These are phyloP conservation scores for Dentipellis sp. DNA, from an alignment of 768 basidiomycete species.

Conservation along the genomic window DNA sequence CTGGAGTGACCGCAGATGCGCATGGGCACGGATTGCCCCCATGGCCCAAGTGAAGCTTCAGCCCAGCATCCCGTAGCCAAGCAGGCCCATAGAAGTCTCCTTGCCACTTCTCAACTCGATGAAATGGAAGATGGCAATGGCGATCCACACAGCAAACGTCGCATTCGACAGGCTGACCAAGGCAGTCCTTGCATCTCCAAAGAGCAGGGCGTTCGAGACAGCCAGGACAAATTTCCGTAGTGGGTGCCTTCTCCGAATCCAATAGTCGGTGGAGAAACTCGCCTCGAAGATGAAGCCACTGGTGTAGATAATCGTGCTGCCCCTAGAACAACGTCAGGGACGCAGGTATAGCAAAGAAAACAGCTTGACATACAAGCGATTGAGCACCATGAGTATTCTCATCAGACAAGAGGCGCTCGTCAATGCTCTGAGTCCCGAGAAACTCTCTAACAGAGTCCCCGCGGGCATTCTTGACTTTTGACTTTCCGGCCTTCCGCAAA, in stretches of 20 bases:
- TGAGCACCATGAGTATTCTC: not conserved
- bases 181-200: not conserved
- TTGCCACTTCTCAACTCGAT: slow-evolving; percentile 2
- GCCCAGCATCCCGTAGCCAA: not conserved
- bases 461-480: not conserved
- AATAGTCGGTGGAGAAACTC: not conserved
- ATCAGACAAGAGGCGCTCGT: not conserved
- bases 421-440: no score
- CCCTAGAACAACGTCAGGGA: not conserved
- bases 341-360: no score
- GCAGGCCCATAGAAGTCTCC: not conserved
- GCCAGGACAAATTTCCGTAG: not conserved
- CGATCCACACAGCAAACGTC: not conserved
- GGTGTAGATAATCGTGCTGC: not conserved
- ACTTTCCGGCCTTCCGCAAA: no score
- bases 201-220: not conserved
- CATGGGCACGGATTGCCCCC: not conserved
- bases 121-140: not conserved
- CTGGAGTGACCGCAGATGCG: no score
- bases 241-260: not conserved
- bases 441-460: no score
- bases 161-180: not conserved
- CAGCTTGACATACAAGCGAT: not conserved
- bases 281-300: not conserved
- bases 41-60: not conserved